Conservation (phyloP, 495 filamentous ascomycete genomes). For the Lasiosphaeriaceae sp. region DNA sequence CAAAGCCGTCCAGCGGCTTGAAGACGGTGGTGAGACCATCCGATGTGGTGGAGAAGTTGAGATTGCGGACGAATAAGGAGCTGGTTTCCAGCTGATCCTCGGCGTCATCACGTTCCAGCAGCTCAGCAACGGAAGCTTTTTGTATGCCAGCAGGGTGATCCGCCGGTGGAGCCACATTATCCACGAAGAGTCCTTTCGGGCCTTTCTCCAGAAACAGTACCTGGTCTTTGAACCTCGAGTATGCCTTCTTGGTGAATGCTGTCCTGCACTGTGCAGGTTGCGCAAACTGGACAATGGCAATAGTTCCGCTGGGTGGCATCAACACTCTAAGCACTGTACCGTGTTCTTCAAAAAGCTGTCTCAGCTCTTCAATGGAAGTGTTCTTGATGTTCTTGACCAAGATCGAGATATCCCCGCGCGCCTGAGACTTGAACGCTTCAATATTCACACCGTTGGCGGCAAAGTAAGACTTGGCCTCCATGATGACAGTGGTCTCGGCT, state of each 20-base stretch:
- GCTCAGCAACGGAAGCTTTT: conserved; percentile 42
- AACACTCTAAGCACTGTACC: conserved; percentile 73
- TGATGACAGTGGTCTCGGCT: conserved; percentile 92
- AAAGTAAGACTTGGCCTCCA: conserved; percentile 93
- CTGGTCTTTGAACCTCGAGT: conserved; percentile 84
- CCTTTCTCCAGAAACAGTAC: conserved; percentile 93
- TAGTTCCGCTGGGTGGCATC: conserved; percentile 88
- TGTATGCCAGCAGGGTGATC: conserved; percentile 33
- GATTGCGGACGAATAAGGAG: conserved; percentile 87
- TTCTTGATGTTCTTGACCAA: conserved; percentile 93
- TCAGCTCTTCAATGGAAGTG: conserved; percentile 65
- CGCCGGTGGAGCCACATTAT: conserved; percentile 27
- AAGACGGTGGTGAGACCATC: conserved; percentile 69
- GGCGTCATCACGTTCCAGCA: conserved; percentile 55
- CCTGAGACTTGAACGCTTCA: conserved; percentile 76
- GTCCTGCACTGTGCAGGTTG: conserved; percentile 70
- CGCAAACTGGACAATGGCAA: conserved; percentile 85
- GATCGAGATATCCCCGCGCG: conserved; percentile 82
- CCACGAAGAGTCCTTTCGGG: conserved; percentile 72
- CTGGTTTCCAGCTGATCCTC: conserved; percentile 57
- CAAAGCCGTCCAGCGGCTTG: conserved; percentile 75
- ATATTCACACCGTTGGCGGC: conserved; percentile 81
- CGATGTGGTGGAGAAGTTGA: conserved; percentile 87
- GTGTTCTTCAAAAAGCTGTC: conserved; percentile 63
- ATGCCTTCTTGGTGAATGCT: conserved; percentile 79